Evolutionary conservation across 805 yeast genomes (phyloP).

Genomic region (Lachancea waltii): DNA sequence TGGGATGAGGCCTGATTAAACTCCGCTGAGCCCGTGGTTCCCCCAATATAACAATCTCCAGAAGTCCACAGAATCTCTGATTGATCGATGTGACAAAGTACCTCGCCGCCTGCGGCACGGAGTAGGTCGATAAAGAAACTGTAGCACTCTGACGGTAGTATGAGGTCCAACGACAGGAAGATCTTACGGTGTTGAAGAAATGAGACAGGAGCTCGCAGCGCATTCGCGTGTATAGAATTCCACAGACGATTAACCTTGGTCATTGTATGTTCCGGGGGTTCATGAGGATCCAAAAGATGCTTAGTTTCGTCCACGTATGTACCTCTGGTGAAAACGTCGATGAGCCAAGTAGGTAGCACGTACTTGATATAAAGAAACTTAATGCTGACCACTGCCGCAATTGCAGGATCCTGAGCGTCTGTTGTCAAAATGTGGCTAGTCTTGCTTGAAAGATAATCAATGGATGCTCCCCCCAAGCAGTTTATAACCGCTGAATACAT

Average conservation of each 20-base stretch:
- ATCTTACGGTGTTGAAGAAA: constrained; percentile 43
- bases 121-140: constrained; percentile 41
- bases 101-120: constrained; percentile 47
- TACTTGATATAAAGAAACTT: constrained; percentile 42
- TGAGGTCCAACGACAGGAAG: constrained; percentile 50
- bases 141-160: constrained; percentile 40
- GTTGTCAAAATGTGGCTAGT: constrained; percentile 75
- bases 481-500: constrained; percentile 51
- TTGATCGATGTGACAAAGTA: constrained; percentile 26
- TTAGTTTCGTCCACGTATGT: constrained; percentile 45
- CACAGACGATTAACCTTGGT: constrained; percentile 3
- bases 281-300: constrained; percentile 40
- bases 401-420: constrained; percentile 51
- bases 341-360: constrained; percentile 77
- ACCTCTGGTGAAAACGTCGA: constrained; percentile 54
- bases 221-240: constrained; percentile 3
- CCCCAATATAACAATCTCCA: constrained; percentile 54
- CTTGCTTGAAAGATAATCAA: constrained; percentile 52
- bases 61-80: constrained; percentile 16
- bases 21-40: constrained; percentile 51
- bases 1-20: constrained; percentile 41
- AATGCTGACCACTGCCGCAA: constrained; percentile 43
- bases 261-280: constrained; percentile 7
- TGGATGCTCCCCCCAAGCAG: constrained; percentile 71
- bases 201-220: constrained; percentile 4